Evolutionary conservation across 805 yeast species (phyloP), one percentile per base, ranked within the genome.

Genomic region (Scheffersomyces spartinae): DNA sequence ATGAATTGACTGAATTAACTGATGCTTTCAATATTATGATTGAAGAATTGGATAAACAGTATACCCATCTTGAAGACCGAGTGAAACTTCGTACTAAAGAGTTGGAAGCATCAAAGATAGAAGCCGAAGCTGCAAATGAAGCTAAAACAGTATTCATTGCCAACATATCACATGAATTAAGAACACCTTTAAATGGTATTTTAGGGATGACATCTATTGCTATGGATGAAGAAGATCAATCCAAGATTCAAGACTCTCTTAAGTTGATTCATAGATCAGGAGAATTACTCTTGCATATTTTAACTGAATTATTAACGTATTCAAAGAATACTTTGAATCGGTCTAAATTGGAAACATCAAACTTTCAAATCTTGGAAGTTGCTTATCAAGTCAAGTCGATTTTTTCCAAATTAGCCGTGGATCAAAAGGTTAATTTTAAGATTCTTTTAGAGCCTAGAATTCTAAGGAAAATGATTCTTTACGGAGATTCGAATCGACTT

Each of bases 111-210:
- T 91, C 95, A 7, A 81, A 83, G 40, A 68, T 79, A 16, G 81
- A 78, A 45, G 96, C 95, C 0, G 96, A 88, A 52, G 73, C 79
- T 15, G 98, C 98, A 1, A 88, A 88, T 49, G 96, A 91, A 39
- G 95, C 97, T 3, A 91, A 91, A 45, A 86, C 97, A 5, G 85
- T 83, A 5, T 84, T 84, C 46, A 77, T 84, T 41, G 95, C 95
- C 2, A 82, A 86, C 38, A 85, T 84, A 10, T 82, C 95, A 0
- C 95, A 84, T 49, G 98, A 91, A 55, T 62, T 91, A 43, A 70
- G 97, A 39, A 91, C 97, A 0, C 98, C 98, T 2, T 60, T 91
- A 34, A 91, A 91, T 49, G 98, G 98, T 46, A 91, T 91, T 21
- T 57, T 91, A 28, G 97, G 97, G 35, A 82, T 88, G 86, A 82